Evolutionary conservation across 108 stramenopile species (phyloP).

Genomic region (Cyclotella choctawhatcheeana): DNA sequence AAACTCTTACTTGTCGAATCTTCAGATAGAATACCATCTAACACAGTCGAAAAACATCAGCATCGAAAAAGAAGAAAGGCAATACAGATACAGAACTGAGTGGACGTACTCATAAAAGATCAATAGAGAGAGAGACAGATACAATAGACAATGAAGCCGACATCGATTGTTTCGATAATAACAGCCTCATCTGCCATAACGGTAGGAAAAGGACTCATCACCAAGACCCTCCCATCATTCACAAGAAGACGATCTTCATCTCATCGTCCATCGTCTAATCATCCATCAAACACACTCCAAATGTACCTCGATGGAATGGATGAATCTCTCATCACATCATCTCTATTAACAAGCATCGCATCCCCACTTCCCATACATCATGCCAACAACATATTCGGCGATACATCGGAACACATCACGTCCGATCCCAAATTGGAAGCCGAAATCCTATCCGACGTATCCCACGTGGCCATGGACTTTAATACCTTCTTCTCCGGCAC

Average conservation of each 20-base stretch:
- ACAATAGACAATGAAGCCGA: background rate
- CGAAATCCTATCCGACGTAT: conserved; percentile 45
- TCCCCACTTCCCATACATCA: background rate
- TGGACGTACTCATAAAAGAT: too few species aligned
- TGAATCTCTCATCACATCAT: background rate
- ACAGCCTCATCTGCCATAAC: background rate
- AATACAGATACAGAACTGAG: too few species aligned
- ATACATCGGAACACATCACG: background rate
- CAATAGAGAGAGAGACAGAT: background rate
- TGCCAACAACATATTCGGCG: background rate
- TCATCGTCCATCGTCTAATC: too few species aligned
- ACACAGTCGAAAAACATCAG: too few species aligned
- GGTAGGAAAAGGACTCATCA: background rate
- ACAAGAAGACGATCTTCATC: background rate
- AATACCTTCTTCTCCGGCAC: conserved; percentile 36
- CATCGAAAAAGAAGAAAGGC: too few species aligned
- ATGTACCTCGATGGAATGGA: conserved; percentile 9
- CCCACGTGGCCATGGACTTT: conserved; percentile 53
- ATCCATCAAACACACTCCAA: background rate
- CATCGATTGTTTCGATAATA: background rate
- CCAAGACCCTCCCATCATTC: background rate
- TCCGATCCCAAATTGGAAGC: conserved; percentile 47
- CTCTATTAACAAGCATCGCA: background rate
- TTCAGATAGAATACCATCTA: too few species aligned
- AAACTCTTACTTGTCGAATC: too few species aligned